Conservation (phyloP, 2,329 filamentous ascomycete species). For the Arthrobotrys sinensis region DNA sequence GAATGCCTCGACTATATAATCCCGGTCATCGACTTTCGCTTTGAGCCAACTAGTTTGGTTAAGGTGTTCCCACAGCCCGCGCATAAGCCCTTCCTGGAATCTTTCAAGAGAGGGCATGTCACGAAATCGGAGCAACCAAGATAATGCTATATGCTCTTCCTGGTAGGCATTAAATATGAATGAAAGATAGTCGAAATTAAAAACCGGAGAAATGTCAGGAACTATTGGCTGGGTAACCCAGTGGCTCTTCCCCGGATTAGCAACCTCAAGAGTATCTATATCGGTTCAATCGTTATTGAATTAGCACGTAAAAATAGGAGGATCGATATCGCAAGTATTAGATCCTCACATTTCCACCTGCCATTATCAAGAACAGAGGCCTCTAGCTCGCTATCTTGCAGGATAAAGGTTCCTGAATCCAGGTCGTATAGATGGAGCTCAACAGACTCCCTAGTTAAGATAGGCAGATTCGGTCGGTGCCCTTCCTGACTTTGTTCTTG, state of each 20-base stretch:
- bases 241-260: conserved; percentile 74
- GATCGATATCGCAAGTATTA: background rate
- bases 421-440: conserved; percentile 97
- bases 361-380: conserved; percentile 89
- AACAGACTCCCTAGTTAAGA: conserved; percentile 81
- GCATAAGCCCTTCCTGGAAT: conserved; percentile 95
- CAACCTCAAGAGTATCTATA: conserved; percentile 35
- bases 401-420: conserved; percentile 84
- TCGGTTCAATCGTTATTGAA: background rate
- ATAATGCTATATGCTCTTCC: conserved; percentile 86
- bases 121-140: conserved; percentile 94
- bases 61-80: conserved; percentile 94
- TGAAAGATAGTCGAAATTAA: conserved; percentile 98
- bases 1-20: conserved; percentile 96
- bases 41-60: conserved; percentile 96
- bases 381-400: conserved; percentile 81
- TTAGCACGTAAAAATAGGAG: background rate
- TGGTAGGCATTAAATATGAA: conserved; percentile 99
- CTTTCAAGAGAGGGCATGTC: conserved; percentile 84
- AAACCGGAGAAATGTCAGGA: conserved; percentile 95
- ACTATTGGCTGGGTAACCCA: conserved; percentile 90
- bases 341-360: conserved; percentile 79
- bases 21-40: conserved; percentile 89
- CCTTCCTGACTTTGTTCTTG: conserved; percentile 62
- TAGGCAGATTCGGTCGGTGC: conserved; percentile 77